phyloP scores from a whole-genome alignment of 179 eudicot species.

The Drosera spatulata region DNA sequence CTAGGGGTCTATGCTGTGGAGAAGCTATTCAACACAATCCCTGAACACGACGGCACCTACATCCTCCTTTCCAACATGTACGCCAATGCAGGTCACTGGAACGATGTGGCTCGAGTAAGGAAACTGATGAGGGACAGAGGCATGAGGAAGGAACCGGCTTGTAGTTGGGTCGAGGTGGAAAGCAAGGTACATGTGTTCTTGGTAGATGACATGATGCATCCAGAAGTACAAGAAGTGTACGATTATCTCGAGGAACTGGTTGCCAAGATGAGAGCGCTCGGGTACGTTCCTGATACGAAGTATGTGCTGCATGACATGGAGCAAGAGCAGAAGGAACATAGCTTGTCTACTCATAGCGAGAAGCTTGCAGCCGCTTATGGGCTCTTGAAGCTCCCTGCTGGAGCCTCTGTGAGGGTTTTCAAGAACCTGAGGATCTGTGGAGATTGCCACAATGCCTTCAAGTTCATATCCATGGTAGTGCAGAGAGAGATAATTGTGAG shows the following conservation, averaged over 20 bases:
- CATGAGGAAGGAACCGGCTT: slow-evolving; percentile 69
- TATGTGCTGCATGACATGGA: slow-evolving; percentile 58
- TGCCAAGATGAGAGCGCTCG: slow-evolving; percentile 43
- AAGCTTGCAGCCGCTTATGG: slow-evolving; percentile 66
- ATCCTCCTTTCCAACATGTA: slow-evolving; percentile 56
- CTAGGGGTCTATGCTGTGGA: slow-evolving; percentile 57
- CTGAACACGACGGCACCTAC: slow-evolving; percentile 64
- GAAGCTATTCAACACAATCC: slow-evolving; percentile 29
- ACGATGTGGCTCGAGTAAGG: slow-evolving; percentile 45
- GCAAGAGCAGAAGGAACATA: slow-evolving; percentile 43
- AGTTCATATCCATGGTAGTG: slow-evolving; percentile 45
- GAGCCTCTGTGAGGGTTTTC: slow-evolving; percentile 59
- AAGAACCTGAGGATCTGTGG: slow-evolving; percentile 23
- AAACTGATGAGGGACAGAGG: slow-evolving; percentile 63
- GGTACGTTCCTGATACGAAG: slow-evolving; percentile 54
- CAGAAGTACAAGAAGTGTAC: slow-evolving; percentile 49
- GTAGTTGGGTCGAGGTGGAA: slow-evolving; percentile 73
- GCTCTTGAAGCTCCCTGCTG: slow-evolving; percentile 47
- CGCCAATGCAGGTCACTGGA: slow-evolving; percentile 50
- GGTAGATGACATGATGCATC: slow-evolving; percentile 53
- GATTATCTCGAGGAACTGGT: slow-evolving; percentile 43
- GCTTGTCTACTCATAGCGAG: slow-evolving; percentile 62
- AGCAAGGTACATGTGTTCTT: slow-evolving; percentile 54
- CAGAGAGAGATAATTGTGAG: slow-evolving; percentile 58
- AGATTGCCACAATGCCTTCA: slow-evolving; percentile 57